A percentile compares a stretch with the other conserved stretches of the same genome.
Conservation (phyloP, 1,139 yeast genomes). For the Pichia sp. region DNA sequence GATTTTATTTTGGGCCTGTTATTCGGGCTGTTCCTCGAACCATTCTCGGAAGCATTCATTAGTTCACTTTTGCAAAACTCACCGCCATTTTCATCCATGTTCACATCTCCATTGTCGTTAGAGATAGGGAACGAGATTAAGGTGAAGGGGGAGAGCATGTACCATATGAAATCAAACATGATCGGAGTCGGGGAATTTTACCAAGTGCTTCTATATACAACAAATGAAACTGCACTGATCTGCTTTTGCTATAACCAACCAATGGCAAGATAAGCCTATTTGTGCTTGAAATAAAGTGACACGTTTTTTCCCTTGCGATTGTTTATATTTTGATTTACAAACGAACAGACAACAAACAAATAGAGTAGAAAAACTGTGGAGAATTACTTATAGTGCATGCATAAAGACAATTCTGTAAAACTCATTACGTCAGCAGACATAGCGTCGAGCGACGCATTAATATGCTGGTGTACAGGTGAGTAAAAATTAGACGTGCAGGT, state of each 20-base stretch:
- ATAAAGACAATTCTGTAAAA: no score
- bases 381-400: no score
- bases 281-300: not conserved
- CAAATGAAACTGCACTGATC: not conserved
- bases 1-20: constrained; percentile 17
- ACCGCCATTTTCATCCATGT: not conserved
- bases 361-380: no score
- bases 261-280: not conserved
- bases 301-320: not conserved
- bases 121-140: constrained; percentile 7
- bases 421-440: no score
- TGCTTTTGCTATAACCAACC: not conserved
- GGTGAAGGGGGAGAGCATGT: constrained; percentile 13
- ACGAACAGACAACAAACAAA: not conserved
- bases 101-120: not conserved
- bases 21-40: not conserved
- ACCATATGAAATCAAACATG: constrained; percentile 16
- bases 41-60: not conserved
- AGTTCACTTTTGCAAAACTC: not conserved
- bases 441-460: no score
- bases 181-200: not conserved
- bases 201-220: not conserved
- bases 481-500: no score
- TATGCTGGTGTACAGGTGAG: no score
- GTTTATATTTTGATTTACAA: not conserved